These are phyloP conservation scores for Pseudoneurospora amorphoporcata DNA, from an alignment of 495 filamentous ascomycete genomes.

Conservation along the genomic window DNA sequence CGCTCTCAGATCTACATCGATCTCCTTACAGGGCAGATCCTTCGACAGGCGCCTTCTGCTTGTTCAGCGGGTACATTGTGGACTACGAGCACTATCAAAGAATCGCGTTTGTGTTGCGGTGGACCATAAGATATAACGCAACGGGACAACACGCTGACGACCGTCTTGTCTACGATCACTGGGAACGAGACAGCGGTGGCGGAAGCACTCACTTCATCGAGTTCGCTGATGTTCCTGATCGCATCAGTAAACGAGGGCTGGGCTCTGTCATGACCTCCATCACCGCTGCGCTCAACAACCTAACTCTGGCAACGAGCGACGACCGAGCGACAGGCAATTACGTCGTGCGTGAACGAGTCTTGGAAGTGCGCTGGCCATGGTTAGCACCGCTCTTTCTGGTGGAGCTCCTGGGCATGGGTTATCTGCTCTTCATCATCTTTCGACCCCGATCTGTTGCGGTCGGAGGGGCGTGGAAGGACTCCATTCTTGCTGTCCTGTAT, in stretches of 20 bases:
- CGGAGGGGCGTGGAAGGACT: neutral
- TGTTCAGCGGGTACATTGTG: neutral
- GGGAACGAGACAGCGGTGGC: neutral
- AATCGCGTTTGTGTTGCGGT: neutral
- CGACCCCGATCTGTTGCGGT: neutral
- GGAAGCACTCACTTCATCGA: neutral
- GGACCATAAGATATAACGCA: neutral
- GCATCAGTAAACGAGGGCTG: neutral
- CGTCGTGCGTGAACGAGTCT: neutral
- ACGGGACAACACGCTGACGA: neutral
- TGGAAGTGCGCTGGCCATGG: neutral
- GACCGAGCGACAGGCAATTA: neutral
- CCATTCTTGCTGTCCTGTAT: neutral
- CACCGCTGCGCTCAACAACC: neutral
- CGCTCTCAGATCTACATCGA: neutral
- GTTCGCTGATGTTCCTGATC: neutral
- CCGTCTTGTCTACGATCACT: accelerated
- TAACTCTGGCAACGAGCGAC: neutral
- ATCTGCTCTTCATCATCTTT: neutral
- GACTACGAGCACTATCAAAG: too few species aligned
- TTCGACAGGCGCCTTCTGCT: neutral
- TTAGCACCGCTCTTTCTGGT: neutral
- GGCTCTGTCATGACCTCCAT: neutral
- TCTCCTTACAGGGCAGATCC: neutral
- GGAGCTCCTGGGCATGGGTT: neutral